phyloP scores from a whole-genome alignment of 2,329 filamentous ascomycete genomes.

The Penicillium sp. region DNA sequence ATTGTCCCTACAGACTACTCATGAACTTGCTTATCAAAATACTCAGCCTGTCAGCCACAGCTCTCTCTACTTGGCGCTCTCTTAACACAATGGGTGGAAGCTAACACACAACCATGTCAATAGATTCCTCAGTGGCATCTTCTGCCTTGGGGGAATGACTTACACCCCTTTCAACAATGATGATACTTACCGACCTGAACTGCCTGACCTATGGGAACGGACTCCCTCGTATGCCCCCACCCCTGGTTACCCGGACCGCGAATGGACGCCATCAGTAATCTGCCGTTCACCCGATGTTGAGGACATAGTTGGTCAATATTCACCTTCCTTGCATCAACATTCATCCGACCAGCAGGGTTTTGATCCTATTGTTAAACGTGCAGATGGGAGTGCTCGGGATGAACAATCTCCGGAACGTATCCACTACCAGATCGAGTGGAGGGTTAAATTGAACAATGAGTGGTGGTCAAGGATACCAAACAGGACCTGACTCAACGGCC shows the following conservation, averaged over 20 bases:
- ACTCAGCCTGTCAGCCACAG: not conserved
- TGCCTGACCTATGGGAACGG: conserved; percentile 16
- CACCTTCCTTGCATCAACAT: conserved; percentile 5
- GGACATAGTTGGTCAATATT: conserved; percentile 6
- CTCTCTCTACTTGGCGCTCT: not conserved
- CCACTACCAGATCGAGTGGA: conserved; percentile 15
- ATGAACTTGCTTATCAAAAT: not conserved
- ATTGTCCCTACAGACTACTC: not conserved
- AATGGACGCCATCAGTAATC: conserved; percentile 18
- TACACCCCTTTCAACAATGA: conserved; percentile 11
- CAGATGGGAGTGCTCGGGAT: not conserved
- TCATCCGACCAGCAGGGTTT: not conserved
- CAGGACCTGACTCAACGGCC: too few species aligned
- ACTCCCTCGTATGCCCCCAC: conserved; percentile 22
- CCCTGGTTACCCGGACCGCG: conserved; percentile 8
- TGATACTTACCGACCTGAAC: conserved; percentile 11
- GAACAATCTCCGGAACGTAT: conserved; percentile 1
- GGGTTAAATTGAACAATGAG: conserved; percentile 16
- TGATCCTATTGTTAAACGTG: not conserved
- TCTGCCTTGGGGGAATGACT: conserved; percentile 13
- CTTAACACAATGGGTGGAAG: not conserved
- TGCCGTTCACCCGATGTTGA: conserved; percentile 11
- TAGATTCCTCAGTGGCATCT: not conserved
- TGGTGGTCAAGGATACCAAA: conserved; percentile 1
- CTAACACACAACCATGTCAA: not conserved